Base-by-base conservation (phyloP, 139 green algal genomes). In the Microglena sp. region DNA sequence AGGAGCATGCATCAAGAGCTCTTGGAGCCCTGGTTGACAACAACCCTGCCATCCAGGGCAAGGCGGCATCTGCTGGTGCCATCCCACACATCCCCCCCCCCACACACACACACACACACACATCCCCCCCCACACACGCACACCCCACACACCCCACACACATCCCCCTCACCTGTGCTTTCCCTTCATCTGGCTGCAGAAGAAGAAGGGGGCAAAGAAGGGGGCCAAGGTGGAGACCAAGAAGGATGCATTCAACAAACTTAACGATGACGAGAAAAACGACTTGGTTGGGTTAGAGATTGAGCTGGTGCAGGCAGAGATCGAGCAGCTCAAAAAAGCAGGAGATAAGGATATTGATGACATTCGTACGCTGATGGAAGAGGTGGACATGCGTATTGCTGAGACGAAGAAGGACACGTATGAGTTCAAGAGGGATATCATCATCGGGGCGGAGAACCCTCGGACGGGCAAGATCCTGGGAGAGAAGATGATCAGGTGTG, bases 381-480 rank as follows among this genome's bases (percentile, higher is more conserved):
- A 88, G 77, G 75, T 87, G 67, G 83, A 93, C 64, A 78, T 86
- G 73, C 77, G 82, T 53, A 89, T 91, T 29, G 75, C 73, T 21
- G 87, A 91, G 62, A 82, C 73, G 22, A 88, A 88, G 57, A 87
- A 86, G 61, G 83, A 88, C 50, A 88, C 83, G 4, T 88, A 89
- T 63, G 87, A 93, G 71, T 93, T 93, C 75, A 91, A 89, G 77
- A 71, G 84, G 2, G 86, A 93, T 70, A 82, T 93, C 74, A 89
- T 91, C 55, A 81, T 92, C 60, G 84, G 79, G 6, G 86, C 75
- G 29, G 86, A 91, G 60, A 87, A 91, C 72, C 45, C 75, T 2
- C 67, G 83, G 18, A 87, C 73, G 5, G 84, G 86, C 45, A 86
- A 85, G 63, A 87, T 80, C 8, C 60, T 78, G 45, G 81, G 82